Evolutionary conservation across 1,284 basidiomycete species (phyloP).

Genomic region (Ceratorhiza oryzae-sativae): DNA sequence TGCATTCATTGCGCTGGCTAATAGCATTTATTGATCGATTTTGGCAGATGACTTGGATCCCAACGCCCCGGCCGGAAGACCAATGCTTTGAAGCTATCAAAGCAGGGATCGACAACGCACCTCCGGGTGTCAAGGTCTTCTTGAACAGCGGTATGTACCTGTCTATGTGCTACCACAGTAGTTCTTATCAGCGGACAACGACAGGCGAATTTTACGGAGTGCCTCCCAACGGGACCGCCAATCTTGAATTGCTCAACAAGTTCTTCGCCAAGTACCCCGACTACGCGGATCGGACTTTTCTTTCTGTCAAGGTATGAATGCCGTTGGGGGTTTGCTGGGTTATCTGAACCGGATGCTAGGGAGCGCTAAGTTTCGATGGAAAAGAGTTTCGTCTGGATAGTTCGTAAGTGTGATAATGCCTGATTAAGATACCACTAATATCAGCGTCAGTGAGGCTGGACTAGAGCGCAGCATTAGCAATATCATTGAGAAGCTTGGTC

Average conservation of each 20-base stretch:
- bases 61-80: conserved; percentile 40
- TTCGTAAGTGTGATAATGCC: conserved; percentile 22
- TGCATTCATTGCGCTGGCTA: neutral
- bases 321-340: neutral
- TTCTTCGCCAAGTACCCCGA: conserved; percentile 44
- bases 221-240: conserved; percentile 33
- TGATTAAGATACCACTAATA: neutral
- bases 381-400: neutral
- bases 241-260: conserved; percentile 40
- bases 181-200: neutral
- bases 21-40: neutral
- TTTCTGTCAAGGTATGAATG: conserved; percentile 41
- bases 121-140: conserved; percentile 37
- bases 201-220: conserved; percentile 42
- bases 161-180: neutral
- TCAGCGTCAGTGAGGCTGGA: neutral
- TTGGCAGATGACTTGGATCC: conserved; percentile 40
- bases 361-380: neutral
- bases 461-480: conserved; percentile 39
- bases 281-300: conserved; percentile 40
- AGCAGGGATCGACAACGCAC: conserved; percentile 38
- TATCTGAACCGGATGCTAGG: neutral
- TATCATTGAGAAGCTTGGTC: conserved; percentile 38
- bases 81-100: conserved; percentile 43
- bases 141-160: conserved; percentile 41